A percentile compares a stretch with the other conserved stretches of the same genome.
phyloP scores from a whole-genome alignment of 164 flowering plant species.

The Vitis vinifera region DNA sequence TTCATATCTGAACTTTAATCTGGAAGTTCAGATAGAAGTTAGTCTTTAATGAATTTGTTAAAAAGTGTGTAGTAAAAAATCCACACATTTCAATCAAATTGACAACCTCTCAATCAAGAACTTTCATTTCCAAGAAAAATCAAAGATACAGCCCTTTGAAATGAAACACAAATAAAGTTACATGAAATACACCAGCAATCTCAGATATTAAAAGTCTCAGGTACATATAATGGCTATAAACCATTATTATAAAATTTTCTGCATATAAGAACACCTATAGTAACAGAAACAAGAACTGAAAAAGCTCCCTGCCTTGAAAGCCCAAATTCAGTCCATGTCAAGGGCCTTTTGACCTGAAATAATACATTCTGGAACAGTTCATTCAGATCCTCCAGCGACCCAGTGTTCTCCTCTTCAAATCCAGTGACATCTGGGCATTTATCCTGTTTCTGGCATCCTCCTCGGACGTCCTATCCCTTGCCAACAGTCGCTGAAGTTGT shows the following conservation, averaged over 20 bases:
- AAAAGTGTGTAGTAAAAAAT: not conserved
- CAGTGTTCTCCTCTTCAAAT: slow-evolving; percentile 62
- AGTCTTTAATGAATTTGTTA: not conserved
- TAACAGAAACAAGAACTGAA: slow-evolving; percentile 41
- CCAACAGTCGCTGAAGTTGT: slow-evolving; percentile 75
- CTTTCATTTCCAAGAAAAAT: not conserved
- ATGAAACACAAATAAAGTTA: not conserved
- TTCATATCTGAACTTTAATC: not conserved
- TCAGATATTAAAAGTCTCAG: not conserved
- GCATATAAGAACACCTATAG: slow-evolving; percentile 44
- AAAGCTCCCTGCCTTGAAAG: slow-evolving; percentile 74
- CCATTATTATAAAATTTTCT: slow-evolving; percentile 23
- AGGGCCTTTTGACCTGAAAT: slow-evolving; percentile 51
- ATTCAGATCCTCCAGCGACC: slow-evolving; percentile 68
- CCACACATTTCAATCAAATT: not conserved
- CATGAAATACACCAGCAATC: not conserved
- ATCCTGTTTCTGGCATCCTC: slow-evolving; percentile 77
- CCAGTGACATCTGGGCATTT: slow-evolving; percentile 75
- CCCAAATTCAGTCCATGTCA: slow-evolving; percentile 81
- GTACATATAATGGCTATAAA: not conserved
- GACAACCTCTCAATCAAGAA: not conserved
- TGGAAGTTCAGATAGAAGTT: no score
- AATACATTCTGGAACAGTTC: slow-evolving; percentile 56
- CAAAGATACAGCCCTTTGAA: no score
- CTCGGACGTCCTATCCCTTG: slow-evolving; percentile 63